Percentiles rank a stretch among this genome's conserved stretches.
These are phyloP conservation scores for Millerozyma miso DNA, from an alignment of 805 yeast genomes.

Conservation along the genomic window DNA sequence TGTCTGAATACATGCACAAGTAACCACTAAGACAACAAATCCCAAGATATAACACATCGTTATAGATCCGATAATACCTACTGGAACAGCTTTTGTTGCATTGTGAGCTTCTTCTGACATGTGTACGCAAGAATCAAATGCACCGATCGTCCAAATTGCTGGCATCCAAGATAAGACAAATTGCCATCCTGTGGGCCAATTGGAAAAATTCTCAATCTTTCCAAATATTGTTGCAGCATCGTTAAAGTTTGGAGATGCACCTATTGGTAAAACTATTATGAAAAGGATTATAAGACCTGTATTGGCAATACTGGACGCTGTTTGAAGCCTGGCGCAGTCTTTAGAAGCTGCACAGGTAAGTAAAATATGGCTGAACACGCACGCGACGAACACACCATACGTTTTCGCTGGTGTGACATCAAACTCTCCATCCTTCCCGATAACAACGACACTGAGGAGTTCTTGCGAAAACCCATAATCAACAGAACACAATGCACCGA, in stretches of 20 bases:
- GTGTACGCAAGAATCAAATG: conserved; percentile 31
- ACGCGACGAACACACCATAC: conserved; percentile 29
- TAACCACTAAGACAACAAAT: conserved; percentile 19
- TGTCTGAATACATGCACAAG: conserved; percentile 19
- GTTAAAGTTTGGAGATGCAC: conserved; percentile 33
- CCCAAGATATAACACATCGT: conserved; percentile 24
- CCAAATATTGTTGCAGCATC: conserved; percentile 54
- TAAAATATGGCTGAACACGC: conserved; percentile 19
- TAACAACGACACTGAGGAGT: conserved; percentile 22
- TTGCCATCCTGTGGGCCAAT: conserved; percentile 57
- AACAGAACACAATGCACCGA: conserved; percentile 27
- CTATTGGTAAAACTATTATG: conserved; percentile 28
- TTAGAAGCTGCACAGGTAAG: conserved; percentile 22
- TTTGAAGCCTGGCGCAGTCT: conserved; percentile 22
- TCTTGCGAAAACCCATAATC: conserved; percentile 30
- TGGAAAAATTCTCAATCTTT: conserved; percentile 43
- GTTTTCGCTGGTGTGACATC: conserved; percentile 22
- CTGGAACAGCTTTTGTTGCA: conserved; percentile 24
- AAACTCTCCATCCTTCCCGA: conserved; percentile 26
- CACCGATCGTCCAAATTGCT: conserved; percentile 32
- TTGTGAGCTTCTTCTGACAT: conserved; percentile 27
- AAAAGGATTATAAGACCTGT: conserved; percentile 18
- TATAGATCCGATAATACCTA: conserved; percentile 28
- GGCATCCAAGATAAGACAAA: conserved; percentile 20
- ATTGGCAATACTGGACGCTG: conserved; percentile 22